phyloP scores from a whole-genome alignment of 495 filamentous ascomycete species.

The Endocarpon pusillum region DNA sequence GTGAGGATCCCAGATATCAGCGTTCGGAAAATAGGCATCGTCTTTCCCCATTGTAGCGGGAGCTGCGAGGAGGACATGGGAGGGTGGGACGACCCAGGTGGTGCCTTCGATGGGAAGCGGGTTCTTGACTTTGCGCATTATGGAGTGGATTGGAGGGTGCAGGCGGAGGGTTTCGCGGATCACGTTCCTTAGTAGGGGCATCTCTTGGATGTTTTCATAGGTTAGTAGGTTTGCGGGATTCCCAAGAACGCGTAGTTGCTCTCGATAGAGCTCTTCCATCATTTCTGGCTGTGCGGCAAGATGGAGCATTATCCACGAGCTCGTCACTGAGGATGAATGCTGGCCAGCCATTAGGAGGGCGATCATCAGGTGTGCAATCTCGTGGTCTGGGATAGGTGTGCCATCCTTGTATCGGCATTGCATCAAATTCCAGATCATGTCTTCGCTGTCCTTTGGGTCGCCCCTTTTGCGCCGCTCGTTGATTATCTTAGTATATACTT shows the following conservation, averaged over 20 bases:
- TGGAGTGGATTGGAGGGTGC: conserved; percentile 68
- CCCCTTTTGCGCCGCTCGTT: conserved; percentile 36
- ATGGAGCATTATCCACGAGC: conserved; percentile 65
- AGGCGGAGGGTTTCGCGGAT: conserved; percentile 70
- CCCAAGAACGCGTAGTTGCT: conserved; percentile 49
- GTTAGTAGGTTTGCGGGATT: conserved; percentile 41
- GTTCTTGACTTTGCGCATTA: conserved; percentile 69
- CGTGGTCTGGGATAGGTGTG: conserved; percentile 50
- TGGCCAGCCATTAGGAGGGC: conserved; percentile 80
- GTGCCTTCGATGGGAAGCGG: conserved; percentile 67
- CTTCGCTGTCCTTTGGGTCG: conserved; percentile 32
- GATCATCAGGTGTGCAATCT: conserved; percentile 86
- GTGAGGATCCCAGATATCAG: conserved; percentile 68
- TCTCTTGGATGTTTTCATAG: conserved; percentile 50
- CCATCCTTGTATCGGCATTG: conserved; percentile 61
- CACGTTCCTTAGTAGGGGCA: conserved; percentile 50
- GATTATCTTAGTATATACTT: conserved; percentile 66
- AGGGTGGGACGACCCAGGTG: conserved; percentile 56
- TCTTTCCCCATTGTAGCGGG: conserved; percentile 60
- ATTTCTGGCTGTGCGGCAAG: conserved; percentile 57
- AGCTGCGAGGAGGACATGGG: conserved; percentile 62
- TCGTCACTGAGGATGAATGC: conserved; percentile 70
- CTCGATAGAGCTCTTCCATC: conserved; percentile 57
- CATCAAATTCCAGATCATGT: conserved; percentile 82
- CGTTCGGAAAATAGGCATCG: conserved; percentile 61